Conservation (phyloP, 306 rosid species). For the Quercus cerris region DNA sequence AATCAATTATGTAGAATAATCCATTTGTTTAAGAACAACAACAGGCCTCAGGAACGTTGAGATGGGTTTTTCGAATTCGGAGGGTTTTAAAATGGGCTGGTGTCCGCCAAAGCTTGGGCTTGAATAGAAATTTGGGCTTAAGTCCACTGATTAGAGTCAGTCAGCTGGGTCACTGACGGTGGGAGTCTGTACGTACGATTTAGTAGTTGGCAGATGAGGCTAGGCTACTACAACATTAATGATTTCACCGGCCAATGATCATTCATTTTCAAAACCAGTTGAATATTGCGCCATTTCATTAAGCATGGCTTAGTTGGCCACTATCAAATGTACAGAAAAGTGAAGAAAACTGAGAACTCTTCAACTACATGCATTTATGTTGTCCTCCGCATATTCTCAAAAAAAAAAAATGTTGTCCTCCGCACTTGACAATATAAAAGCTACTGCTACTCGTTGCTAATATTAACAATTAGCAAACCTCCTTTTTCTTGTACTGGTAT, state of each 20-base stretch:
- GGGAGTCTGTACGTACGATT: neutral
- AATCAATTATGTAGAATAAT: too few relatives aligned
- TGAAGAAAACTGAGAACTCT: neutral
- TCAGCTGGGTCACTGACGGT: too few relatives aligned
- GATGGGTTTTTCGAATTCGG: too few relatives aligned
- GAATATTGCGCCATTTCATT: constrained; percentile 35
- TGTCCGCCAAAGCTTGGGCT: too few relatives aligned
- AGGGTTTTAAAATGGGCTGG: too few relatives aligned
- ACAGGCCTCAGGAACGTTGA: too few relatives aligned
- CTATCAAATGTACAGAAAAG: neutral
- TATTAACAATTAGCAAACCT: neutral
- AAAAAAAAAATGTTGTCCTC: constrained; percentile 22
- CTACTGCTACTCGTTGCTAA: constrained; percentile 1
- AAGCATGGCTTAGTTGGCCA: constrained; percentile 1
- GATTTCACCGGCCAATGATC: constrained; percentile 34
- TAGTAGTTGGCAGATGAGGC: constrained; percentile 47
- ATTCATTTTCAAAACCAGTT: constrained; percentile 28
- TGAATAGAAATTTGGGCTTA: too few relatives aligned
- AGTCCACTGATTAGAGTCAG: too few relatives aligned
- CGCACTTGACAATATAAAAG: constrained; percentile 37
- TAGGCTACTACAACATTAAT: constrained; percentile 13
- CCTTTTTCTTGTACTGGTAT: neutral
- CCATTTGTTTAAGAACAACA: too few relatives aligned
- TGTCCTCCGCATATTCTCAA: too few relatives aligned
- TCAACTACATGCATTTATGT: constrained; percentile 48